Evolutionary conservation across 345 rosid genomes (phyloP).

Genomic region (Orychophragmus violaceus): DNA sequence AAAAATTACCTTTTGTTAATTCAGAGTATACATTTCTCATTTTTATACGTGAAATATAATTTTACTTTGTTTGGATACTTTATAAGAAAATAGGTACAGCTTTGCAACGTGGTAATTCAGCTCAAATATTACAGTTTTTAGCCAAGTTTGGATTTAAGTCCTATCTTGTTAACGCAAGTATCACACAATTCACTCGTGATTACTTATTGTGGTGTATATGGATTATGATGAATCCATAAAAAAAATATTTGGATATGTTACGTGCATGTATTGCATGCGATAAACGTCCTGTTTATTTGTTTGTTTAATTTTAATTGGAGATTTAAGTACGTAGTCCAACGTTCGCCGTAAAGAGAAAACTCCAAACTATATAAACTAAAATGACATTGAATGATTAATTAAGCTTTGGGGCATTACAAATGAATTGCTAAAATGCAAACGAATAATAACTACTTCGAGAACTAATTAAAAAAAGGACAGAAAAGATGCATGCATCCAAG

Average conservation of each 20-base stretch:
- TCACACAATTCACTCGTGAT: neutral
- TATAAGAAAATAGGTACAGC: neutral
- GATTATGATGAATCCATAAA: neutral
- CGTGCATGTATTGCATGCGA: neutral
- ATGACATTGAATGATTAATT: neutral
- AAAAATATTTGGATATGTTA: neutral
- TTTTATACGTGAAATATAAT: neutral
- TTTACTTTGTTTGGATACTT: neutral
- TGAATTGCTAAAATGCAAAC: neutral
- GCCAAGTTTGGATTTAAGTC: neutral
- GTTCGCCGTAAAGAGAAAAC: neutral
- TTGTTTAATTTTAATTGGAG: neutral
- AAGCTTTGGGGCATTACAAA: neutral
- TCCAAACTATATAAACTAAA: neutral
- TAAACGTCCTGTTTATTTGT: neutral
- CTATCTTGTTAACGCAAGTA: neutral
- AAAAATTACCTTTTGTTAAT: neutral
- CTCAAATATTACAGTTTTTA: neutral
- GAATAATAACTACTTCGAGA: neutral
- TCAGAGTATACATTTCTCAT: neutral
- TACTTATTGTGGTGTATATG: neutral
- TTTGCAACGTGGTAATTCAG: neutral
- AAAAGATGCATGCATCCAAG: slow-evolving; percentile 11
- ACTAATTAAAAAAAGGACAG: neutral
- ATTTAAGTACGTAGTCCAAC: neutral